Evolutionary conservation across 768 basidiomycete species (phyloP), one percentile per base, ranked within the genome.

Genomic region (Astraeus odoratus): DNA sequence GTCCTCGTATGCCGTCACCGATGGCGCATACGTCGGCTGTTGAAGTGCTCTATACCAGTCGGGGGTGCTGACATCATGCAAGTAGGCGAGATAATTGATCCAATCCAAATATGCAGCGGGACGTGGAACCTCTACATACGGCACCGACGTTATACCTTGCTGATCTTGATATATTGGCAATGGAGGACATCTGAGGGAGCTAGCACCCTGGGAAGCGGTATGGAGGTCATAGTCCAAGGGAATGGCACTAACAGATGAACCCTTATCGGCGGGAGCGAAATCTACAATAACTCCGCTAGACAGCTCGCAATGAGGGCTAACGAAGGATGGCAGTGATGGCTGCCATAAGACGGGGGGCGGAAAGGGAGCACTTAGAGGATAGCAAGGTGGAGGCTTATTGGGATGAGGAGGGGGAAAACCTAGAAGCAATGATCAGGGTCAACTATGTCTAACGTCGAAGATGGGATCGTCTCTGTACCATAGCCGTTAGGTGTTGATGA

Each of bases 291-390:
- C 39, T 35, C 36, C 22, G 33, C 45, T 40, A 29, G 29, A 23
- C 47, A 12, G 18, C 8, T 20, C 51, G 29, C 50, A 57, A 16
- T 25, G 39, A 13, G 52, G 47, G 51, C 54, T 52, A 46, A 55
- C 46, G 6, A 55, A 48, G 18, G 49, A 36, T 3, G 48, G 50
- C 3, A 47, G 30, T 8, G 55, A 71, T 67, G 58, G 56, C 56
- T 50, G 60, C 55, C 46, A 53, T 46, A 54, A 36, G 48, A 57
- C 51, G 43, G 51, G 38, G 33, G 56, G 53, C 29, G 51, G 52
- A 0, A 29, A 24, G 39, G 49, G 55, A 26, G 57, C 36, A 30
- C 36, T 49, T 10, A 37, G 29, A 24, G 53, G 53, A 40, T n/a
- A 49, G 49, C 56, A 55, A 42, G 52, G 47, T 25, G 57, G 49